Conservation (phyloP, 2,329 filamentous ascomycete genomes). For the Dactylellina leptospora region DNA sequence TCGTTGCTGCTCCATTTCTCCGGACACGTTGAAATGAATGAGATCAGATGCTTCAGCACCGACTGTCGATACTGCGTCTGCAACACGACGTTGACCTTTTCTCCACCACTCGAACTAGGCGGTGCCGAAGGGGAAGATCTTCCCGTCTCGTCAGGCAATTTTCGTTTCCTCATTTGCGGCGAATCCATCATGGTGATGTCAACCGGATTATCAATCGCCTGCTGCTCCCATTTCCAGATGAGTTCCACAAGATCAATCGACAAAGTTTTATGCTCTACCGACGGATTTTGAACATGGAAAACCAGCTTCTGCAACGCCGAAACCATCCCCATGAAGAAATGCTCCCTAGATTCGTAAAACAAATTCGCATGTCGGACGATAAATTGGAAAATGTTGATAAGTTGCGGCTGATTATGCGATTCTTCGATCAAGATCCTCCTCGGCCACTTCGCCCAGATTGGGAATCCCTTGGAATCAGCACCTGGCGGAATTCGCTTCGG, state of each 20-base stretch:
- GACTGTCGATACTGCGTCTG: slow-evolving; percentile 64
- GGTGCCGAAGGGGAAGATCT: slow-evolving; percentile 42
- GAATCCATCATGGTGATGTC: slow-evolving; percentile 69
- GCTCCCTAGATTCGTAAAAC: slow-evolving; percentile 94
- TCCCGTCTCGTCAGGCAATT: slow-evolving; percentile 65
- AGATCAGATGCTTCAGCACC: slow-evolving; percentile 92
- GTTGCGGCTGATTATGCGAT: slow-evolving; percentile 91
- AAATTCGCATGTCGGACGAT: slow-evolving; percentile 89
- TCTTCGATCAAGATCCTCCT: slow-evolving; percentile 92
- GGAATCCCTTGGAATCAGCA: slow-evolving; percentile 74
- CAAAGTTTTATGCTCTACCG: slow-evolving; percentile 89
- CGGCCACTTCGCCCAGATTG: slow-evolving; percentile 88
- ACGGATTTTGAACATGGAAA: slow-evolving; percentile 80
- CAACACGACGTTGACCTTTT: slow-evolving; percentile 44
- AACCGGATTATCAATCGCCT: slow-evolving; percentile 67
- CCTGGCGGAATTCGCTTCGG: slow-evolving; percentile 79
- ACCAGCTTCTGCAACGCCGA: slow-evolving; percentile 83
- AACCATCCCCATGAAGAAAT: slow-evolving; percentile 88
- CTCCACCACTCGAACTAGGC: slow-evolving; percentile 43
- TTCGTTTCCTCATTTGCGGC: slow-evolving; percentile 77
- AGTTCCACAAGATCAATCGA: slow-evolving; percentile 89
- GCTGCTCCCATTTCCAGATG: slow-evolving; percentile 92
- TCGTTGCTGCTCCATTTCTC: slow-evolving; percentile 81
- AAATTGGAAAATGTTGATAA: slow-evolving; percentile 98
- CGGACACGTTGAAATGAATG: slow-evolving; percentile 89